Evolutionary conservation across 78 protist species (phyloP).

Genomic region (Parvularia atlantis): DNA sequence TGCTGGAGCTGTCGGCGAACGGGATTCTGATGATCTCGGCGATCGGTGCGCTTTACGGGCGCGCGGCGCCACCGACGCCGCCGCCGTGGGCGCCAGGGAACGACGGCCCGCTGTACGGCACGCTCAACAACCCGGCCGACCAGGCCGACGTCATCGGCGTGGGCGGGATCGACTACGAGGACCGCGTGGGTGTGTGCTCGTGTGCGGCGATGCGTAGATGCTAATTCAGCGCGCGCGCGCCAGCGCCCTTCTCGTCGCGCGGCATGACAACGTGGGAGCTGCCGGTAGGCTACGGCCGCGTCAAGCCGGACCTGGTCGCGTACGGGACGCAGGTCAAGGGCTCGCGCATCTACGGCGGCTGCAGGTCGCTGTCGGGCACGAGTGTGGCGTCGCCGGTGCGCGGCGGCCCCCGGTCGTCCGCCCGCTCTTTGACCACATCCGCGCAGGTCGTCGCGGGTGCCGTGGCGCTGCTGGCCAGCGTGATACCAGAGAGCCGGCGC

Average conservation of each 20-base stretch:
- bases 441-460: conserved; percentile 88
- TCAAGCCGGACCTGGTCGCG: conserved; percentile 88
- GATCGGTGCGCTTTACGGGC: too few relatives aligned
- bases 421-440: background rate
- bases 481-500: background rate
- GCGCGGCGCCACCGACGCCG: too few relatives aligned
- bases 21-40: conserved; percentile 80
- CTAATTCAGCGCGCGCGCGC: too few relatives aligned
- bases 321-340: conserved; percentile 44
- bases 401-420: background rate
- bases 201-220: background rate
- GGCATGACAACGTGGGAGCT: conserved; percentile 92
- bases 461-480: conserved; percentile 31
- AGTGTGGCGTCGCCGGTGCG: too few relatives aligned
- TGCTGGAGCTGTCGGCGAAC: conserved; percentile 72
- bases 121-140: conserved; percentile 91
- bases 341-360: conserved; percentile 13
- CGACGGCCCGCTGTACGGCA: conserved; percentile 92
- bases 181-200: too few relatives aligned
- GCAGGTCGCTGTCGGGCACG: conserved; percentile 75
- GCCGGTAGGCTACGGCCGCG: conserved; percentile 86
- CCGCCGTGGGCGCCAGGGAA: too few relatives aligned
- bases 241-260: conserved; percentile 52
- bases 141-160: conserved; percentile 91
- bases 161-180: conserved; percentile 62